These are phyloP conservation scores for Talaromyces liani DNA, from an alignment of 495 filamentous ascomycete genomes.

Conservation along the genomic window DNA sequence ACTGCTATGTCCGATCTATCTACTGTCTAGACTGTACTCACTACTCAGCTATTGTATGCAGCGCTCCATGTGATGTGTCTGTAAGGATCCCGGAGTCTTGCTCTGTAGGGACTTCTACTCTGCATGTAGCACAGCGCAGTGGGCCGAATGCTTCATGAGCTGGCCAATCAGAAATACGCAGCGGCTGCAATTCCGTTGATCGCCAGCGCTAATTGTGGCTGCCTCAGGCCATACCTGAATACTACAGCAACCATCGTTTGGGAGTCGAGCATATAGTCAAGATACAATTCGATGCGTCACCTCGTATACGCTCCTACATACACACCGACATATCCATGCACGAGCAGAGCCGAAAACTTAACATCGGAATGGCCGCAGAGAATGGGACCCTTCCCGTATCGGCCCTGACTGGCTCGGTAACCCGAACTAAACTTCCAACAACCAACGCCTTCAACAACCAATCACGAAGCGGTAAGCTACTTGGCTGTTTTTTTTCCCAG, in stretches of 20 bases:
- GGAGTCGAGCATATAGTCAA: background rate
- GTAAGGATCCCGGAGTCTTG: background rate
- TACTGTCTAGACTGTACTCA: too few relatives aligned
- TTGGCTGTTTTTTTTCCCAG: background rate
- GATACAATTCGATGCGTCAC: background rate
- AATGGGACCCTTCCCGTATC: background rate
- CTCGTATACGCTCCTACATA: background rate
- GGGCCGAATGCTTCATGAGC: background rate
- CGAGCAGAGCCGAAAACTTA: background rate
- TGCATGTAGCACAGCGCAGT: background rate
- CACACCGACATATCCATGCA: background rate
- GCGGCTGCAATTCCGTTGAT: background rate
- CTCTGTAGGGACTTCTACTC: background rate
- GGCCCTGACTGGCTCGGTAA: background rate
- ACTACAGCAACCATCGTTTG: background rate
- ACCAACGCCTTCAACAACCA: background rate
- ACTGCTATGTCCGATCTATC: background rate
- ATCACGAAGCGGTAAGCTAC: background rate
- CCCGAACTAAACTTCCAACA: background rate
- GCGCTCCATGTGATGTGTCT: background rate
- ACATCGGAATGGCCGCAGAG: background rate
- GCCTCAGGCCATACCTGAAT: background rate
- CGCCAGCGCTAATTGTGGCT: background rate
- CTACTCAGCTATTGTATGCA: background rate
- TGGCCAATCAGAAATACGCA: background rate